These are phyloP conservation scores for Rhazya stricta DNA, from an alignment of 257 asterid species.

Conservation along the genomic window DNA sequence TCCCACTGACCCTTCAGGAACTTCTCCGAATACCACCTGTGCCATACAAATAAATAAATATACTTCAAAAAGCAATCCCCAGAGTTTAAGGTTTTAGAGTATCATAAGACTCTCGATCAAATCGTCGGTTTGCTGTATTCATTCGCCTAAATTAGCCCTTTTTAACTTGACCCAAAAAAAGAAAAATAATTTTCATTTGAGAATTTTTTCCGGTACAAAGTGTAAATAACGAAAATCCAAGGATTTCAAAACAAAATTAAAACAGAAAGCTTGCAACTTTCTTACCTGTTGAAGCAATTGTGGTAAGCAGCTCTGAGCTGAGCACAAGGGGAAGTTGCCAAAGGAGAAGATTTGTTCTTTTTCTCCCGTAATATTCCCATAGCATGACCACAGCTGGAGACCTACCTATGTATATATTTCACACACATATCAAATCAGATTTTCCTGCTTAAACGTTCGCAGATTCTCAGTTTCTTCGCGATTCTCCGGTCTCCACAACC, in stretches of 20 bases:
- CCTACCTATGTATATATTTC: not conserved
- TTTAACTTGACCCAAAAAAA: not conserved
- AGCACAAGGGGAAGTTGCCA: constrained; percentile 76
- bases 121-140: not conserved
- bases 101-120: not conserved
- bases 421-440: not conserved
- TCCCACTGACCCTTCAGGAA: constrained; percentile 92
- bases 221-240: not conserved
- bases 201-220: not conserved
- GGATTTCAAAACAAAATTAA: not conserved
- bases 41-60: not conserved
- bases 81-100: constrained; percentile 18
- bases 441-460: not conserved
- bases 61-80: not conserved
- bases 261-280: constrained; percentile 9
- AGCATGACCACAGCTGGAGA: not conserved
- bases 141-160: not conserved
- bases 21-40: constrained; percentile 82
- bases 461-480: not conserved
- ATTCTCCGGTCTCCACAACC: not conserved
- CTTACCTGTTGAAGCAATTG: constrained; percentile 77
- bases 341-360: constrained; percentile 34
- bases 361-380: constrained; percentile 61
- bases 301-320: constrained; percentile 67
- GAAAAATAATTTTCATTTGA: not conserved